phyloP scores from a whole-genome alignment of 768 basidiomycete species.

The Tremella mesenterica region DNA sequence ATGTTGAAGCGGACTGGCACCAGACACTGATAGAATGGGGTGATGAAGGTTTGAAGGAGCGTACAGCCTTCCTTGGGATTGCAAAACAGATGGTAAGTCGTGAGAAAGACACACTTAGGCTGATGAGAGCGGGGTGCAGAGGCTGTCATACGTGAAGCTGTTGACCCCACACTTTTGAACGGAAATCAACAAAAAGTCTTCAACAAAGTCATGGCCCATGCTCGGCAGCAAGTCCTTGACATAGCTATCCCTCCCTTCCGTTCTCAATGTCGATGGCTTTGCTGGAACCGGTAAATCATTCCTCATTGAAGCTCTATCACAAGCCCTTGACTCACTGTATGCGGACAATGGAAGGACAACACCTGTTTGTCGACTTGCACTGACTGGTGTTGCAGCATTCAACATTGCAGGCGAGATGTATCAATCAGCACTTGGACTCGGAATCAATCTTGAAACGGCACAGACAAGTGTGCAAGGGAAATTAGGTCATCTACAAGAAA shows the following conservation, averaged over 20 bases:
- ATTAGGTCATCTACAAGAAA: background rate
- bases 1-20: background rate
- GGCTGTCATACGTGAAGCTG: background rate
- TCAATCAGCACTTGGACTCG: background rate
- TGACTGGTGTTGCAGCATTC: slow-evolving; percentile 5
- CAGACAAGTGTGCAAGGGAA: background rate
- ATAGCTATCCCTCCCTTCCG: background rate
- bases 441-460: background rate
- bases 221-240: background rate
- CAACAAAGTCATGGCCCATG: background rate
- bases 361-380: background rate
- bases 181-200: background rate
- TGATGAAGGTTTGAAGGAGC: background rate
- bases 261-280: slow-evolving; percentile 6
- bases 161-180: background rate
- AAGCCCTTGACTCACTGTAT: background rate
- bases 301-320: slow-evolving; percentile 4
- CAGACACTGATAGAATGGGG: background rate
- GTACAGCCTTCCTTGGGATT: background rate
- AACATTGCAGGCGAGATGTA: slow-evolving; percentile 3
- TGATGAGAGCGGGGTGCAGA: background rate
- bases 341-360: background rate
- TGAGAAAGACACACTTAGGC: background rate
- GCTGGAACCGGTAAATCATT: slow-evolving; percentile 7
- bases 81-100: background rate